Percentiles rank a stretch among this genome's conserved stretches.
These are phyloP conservation scores for Penstemon eatonii DNA, from an alignment of 257 asterid genomes.

Conservation along the genomic window DNA sequence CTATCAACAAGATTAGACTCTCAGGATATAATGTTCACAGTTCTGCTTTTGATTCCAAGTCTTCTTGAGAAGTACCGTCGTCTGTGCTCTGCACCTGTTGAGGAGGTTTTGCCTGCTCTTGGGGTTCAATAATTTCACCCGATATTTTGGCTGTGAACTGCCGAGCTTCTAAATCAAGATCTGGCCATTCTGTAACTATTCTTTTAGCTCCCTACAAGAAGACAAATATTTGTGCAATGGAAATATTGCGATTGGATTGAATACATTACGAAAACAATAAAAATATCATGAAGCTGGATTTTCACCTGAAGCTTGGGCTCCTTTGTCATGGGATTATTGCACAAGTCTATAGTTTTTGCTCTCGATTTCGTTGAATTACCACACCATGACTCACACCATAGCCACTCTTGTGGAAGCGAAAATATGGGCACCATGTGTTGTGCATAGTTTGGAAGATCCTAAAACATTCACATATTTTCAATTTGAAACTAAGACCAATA, in stretches of 20 bases:
- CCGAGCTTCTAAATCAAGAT: constrained; percentile 88
- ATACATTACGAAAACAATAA: not conserved
- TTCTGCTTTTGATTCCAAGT: constrained; percentile 74
- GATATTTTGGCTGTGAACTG: constrained; percentile 67
- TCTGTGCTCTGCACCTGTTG: constrained; percentile 25
- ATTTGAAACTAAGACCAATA: not conserved
- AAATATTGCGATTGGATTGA: not conserved
- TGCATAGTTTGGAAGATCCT: constrained; percentile 99
- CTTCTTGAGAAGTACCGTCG: constrained; percentile 39
- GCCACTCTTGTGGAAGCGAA: constrained; percentile 99
- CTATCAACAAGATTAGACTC: too few relatives aligned
- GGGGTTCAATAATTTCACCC: constrained; percentile 65
- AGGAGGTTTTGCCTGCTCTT: constrained; percentile 44
- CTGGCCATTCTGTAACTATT: constrained; percentile 98
- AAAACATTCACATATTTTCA: constrained; percentile 29
- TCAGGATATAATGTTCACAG: constrained; percentile 35
- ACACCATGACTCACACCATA: constrained; percentile 99
- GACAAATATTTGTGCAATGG: constrained; percentile 5
- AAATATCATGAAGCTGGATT: constrained; percentile 3
- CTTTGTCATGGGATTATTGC: constrained; percentile 99
- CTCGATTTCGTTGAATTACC: constrained; percentile 81
- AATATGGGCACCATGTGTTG: constrained; percentile 95
- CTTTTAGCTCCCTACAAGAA: constrained; percentile 81
- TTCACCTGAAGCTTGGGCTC: constrained; percentile 98
- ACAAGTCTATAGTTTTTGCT: constrained; percentile 95